Conservation (phyloP, 306 rosid genomes). For the Medicago arabica region DNA sequence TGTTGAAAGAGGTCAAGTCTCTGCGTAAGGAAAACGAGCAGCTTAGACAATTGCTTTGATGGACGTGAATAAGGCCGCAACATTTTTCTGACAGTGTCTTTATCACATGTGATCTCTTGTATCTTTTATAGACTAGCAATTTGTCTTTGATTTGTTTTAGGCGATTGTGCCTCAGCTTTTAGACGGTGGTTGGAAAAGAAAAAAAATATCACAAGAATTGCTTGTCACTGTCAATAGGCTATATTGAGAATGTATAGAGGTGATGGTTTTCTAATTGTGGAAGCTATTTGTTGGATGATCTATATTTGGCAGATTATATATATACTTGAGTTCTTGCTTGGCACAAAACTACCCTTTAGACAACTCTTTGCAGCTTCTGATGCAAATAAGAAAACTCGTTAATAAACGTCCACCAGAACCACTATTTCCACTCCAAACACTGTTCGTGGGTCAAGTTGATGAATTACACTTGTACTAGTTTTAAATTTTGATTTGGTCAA, state of each 20-base stretch:
- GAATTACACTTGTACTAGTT: not conserved
- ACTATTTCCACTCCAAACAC: no score
- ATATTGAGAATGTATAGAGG: conserved; percentile 55
- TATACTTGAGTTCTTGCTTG: conserved; percentile 18
- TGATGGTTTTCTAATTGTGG: conserved; percentile 43
- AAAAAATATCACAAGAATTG: conserved; percentile 35
- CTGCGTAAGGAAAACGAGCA: conserved; percentile 87
- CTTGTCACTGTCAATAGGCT: conserved; percentile 38
- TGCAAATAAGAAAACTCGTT: not conserved
- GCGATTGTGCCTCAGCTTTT: conserved; percentile 48
- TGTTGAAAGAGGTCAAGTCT: conserved; percentile 85
- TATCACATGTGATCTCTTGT: conserved; percentile 37
- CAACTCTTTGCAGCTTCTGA: not conserved
- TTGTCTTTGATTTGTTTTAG: conserved; percentile 32
- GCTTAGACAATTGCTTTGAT: conserved; percentile 87
- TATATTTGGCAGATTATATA: conserved; percentile 3
- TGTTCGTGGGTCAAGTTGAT: not conserved
- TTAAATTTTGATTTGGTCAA: not conserved
- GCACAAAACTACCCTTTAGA: not conserved
- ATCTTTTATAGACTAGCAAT: conserved; percentile 41
- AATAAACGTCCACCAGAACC: no score
- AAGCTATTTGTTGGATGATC: conserved; percentile 44
- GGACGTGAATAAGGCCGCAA: conserved; percentile 32
- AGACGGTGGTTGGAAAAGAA: conserved; percentile 28
- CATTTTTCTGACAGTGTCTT: conserved; percentile 30